phyloP scores from a whole-genome alignment of 108 stramenopile species.

The Epithemia pelagica region DNA sequence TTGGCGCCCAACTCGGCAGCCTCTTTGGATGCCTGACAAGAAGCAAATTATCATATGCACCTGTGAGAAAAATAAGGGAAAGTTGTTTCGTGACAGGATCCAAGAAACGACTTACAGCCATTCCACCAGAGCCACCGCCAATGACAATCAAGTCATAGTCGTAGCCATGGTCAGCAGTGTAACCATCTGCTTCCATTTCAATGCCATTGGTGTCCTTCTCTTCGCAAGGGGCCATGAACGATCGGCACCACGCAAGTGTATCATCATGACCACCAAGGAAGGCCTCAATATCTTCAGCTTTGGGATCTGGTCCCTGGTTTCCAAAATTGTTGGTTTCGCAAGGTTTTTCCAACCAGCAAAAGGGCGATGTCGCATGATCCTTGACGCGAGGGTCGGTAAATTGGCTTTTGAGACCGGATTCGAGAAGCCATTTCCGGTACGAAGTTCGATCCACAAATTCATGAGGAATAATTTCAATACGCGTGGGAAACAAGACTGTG shows the following conservation, averaged over 20 bases:
- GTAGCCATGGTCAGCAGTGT: conserved; percentile 56
- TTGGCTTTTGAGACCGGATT: conserved; percentile 44
- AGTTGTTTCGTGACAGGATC: too few species aligned
- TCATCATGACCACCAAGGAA: conserved; percentile 85
- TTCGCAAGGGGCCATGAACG: conserved; percentile 31
- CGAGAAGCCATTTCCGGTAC: conserved; percentile 76
- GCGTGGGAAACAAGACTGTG: conserved; percentile 68
- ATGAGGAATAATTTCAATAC: conserved; percentile 61
- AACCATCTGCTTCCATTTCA: conserved; percentile 58
- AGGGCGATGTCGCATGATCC: conserved; percentile 51
- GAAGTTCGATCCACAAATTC: conserved; percentile 55
- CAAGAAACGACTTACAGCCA: too few species aligned
- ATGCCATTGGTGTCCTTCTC: conserved; percentile 2
- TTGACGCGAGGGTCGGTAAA: conserved; percentile 31
- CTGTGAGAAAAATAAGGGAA: too few species aligned
- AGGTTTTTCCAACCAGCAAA: conserved; percentile 58
- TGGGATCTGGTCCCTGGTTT: conserved; percentile 15
- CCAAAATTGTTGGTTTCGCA: not conserved
- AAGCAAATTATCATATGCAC: too few species aligned
- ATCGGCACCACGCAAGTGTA: conserved; percentile 65
- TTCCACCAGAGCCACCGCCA: conserved; percentile 96
- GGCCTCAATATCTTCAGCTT: conserved; percentile 33
- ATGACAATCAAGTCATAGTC: conserved; percentile 97
- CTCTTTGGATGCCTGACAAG: conserved; percentile 92
- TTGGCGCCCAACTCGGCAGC: conserved; percentile 88